Evolutionary conservation across 306 rosid genomes (phyloP), one percentile per base, ranked within the genome.

Genomic region (Vigna angularis): DNA sequence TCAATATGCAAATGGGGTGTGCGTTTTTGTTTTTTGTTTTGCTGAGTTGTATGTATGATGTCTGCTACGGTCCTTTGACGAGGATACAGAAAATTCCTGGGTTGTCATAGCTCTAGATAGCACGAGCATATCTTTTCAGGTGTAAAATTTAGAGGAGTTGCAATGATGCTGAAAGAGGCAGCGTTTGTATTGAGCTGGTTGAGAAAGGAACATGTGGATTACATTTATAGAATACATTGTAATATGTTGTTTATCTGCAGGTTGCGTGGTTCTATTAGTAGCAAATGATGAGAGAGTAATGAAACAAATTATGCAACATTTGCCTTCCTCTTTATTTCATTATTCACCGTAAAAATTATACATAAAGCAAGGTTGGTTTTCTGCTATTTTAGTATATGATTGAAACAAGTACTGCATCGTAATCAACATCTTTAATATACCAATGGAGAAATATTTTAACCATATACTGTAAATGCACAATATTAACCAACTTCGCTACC

Each of bases 361-460:
- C 2, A 28, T 7, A 24, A 66, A 66, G 38, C 6, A 65, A 18
- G 52, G 5, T 18, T 42, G 10, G 32, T 66, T 66, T 5, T 66
- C 55, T 66, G 52, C 6, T 12, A 20, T 45, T 18, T 18, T 57
- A 18, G 69, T 3, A 45, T 45, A 30, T 69, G 63, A 61, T 38
- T 48, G 72, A 74, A 61, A 77, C 76, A 18, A 42, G 22, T 26
- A 40, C 9, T 16, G 22, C 83, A 40, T 71, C 47, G 16, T 36
- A 50, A 47, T 58, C 70, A 16, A 55, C 50, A 45, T 40, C 30
- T 42, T 63, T 49, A 64, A 52, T 40, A 28, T 28, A 8, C 59
- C 40, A 42, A 22, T 14, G 2, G 5, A 65, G 18, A 30, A 53
- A 73, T 44, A 15, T 72, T 30, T 64, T 49, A 63, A 34, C n/a